These are phyloP conservation scores for Lizanozyma gosingica DNA, from an alignment of 1,139 yeast genomes.

Conservation along the genomic window DNA sequence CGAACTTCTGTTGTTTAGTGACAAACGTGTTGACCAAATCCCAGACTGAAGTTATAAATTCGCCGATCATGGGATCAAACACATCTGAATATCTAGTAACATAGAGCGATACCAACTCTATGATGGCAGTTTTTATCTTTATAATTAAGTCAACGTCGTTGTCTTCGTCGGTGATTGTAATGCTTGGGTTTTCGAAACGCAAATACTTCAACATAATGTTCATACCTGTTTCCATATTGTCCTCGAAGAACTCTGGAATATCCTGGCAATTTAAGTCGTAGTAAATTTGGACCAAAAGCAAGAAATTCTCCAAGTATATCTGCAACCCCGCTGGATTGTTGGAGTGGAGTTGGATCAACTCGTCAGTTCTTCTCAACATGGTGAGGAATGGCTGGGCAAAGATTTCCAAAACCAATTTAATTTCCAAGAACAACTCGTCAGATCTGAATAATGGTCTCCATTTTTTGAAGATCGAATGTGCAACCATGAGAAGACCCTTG, in stretches of 20 bases:
- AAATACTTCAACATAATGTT: conserved; percentile 73
- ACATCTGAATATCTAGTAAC: conserved; percentile 89
- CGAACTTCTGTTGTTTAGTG: conserved; percentile 70
- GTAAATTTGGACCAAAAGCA: conserved; percentile 69
- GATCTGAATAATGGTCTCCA: conserved; percentile 95
- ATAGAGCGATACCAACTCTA: conserved; percentile 79
- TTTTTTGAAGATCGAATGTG: conserved; percentile 90
- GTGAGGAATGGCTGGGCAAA: conserved; percentile 76
- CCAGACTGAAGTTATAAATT: conserved; percentile 83
- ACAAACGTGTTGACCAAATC: conserved; percentile 51
- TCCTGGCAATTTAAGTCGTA: conserved; percentile 96
- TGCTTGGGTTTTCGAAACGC: conserved; percentile 43
- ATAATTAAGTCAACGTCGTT: conserved; percentile 68
- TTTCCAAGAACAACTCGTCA: conserved; percentile 82
- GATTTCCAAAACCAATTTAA: conserved; percentile 75
- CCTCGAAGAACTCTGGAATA: conserved; percentile 96
- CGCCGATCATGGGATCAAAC: conserved; percentile 65
- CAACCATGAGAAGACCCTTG: conserved; percentile 82
- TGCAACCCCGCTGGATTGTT: conserved; percentile 38
- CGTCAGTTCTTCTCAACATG: conserved; percentile 59
- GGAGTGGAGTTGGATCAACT: conserved; percentile 42
- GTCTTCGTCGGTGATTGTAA: conserved; percentile 54
- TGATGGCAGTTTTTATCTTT: conserved; percentile 70
- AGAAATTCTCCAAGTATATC: conserved; percentile 60
- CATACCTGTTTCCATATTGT: conserved; percentile 73